Conservation (phyloP, 441 rosid genomes). For the Sinapis alba region DNA sequence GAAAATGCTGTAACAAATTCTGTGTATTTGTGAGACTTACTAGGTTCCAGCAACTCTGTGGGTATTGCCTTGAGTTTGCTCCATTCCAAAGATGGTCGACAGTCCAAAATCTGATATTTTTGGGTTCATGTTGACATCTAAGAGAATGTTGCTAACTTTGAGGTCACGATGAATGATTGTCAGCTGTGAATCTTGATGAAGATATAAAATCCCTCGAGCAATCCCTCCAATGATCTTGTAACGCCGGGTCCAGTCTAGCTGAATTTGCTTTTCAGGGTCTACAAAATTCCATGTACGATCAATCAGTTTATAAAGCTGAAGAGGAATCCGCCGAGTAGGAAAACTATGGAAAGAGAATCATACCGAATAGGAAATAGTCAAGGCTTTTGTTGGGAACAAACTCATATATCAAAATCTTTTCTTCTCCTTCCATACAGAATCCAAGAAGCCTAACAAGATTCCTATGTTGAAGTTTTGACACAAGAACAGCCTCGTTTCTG, state of each 20-base stretch:
- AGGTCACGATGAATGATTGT: neutral
- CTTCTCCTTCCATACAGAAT: neutral
- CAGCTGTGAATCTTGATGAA: neutral
- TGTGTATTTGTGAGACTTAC: neutral
- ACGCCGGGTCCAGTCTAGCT: neutral
- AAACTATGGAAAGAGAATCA: neutral
- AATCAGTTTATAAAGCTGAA: neutral
- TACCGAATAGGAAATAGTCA: neutral
- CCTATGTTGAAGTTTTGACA: constrained; percentile 2
- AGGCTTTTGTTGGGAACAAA: neutral
- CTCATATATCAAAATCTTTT: neutral
- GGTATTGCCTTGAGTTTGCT: neutral
- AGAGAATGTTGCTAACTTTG: neutral
- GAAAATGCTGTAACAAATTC: neutral
- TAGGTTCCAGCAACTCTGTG: neutral
- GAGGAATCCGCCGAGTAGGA: neutral
- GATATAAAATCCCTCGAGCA: neutral
- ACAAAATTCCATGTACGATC: neutral
- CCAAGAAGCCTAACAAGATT: neutral
- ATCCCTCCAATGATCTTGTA: neutral
- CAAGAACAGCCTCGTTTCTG: neutral
- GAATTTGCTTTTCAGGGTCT: neutral
- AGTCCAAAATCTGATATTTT: neutral
- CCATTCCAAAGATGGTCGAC: neutral
- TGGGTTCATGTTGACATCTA: neutral